phyloP scores from a whole-genome alignment of 2,329 filamentous ascomycete genomes.

The Stachybotrys chlorohalonatus region DNA sequence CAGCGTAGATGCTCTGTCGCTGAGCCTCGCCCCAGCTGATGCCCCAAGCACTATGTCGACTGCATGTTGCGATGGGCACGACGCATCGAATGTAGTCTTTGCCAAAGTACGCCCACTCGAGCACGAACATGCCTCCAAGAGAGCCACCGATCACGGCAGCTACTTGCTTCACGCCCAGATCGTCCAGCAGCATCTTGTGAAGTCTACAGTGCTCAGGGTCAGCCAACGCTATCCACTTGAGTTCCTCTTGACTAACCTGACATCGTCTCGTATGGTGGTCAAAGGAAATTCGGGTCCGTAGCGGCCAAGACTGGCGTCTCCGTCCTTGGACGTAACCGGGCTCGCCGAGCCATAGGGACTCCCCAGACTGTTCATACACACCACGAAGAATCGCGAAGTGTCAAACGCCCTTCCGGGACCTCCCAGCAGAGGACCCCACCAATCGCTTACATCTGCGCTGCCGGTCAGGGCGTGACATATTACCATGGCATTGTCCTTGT shows the following conservation, averaged over 20 bases:
- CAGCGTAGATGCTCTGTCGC: conserved; percentile 89
- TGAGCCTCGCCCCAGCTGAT: conserved; percentile 89
- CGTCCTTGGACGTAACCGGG: conserved; percentile 80
- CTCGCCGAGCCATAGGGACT: conserved; percentile 84
- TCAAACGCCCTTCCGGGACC: conserved; percentile 74
- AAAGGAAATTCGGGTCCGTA: conserved; percentile 96
- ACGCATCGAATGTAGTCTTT: conserved; percentile 73
- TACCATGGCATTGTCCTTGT: conserved; percentile 60
- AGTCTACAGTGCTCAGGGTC: conserved; percentile 38
- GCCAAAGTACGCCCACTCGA: conserved; percentile 88
- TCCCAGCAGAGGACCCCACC: conserved; percentile 79
- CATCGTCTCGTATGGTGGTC: conserved; percentile 91
- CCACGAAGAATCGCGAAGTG: conserved; percentile 72
- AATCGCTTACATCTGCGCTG: conserved; percentile 76
- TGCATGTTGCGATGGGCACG: conserved; percentile 78
- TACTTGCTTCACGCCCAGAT: conserved; percentile 69
- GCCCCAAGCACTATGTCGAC: conserved; percentile 78
- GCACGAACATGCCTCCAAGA: conserved; percentile 82
- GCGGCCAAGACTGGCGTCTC: conserved; percentile 59
- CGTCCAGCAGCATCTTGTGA: conserved; percentile 72
- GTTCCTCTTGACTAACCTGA: conserved; percentile 54
- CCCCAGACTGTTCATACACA: conserved; percentile 79
- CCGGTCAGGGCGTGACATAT: conserved; percentile 81
- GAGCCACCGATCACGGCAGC: conserved; percentile 76
- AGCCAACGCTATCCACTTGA: not conserved